These are phyloP conservation scores for Salinomyces thailandicus DNA, from an alignment of 2,329 filamentous ascomycete genomes.

Conservation along the genomic window DNA sequence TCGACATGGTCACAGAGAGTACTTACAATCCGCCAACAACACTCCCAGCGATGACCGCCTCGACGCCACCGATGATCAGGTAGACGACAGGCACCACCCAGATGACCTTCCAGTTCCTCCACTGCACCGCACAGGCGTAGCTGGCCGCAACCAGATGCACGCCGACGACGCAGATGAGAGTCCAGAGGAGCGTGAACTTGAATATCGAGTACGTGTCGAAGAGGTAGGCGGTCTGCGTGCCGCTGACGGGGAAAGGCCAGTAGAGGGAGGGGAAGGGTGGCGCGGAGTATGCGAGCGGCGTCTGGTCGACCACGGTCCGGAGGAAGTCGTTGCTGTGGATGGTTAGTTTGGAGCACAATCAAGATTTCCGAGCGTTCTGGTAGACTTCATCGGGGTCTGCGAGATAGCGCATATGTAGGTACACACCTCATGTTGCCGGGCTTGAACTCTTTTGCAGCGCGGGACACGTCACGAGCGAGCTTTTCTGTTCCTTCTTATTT, in stretches of 20 bases:
- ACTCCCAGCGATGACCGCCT: conserved; percentile 70
- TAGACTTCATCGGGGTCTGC: too few species aligned
- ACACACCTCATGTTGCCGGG: too few species aligned
- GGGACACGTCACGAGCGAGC: too few species aligned
- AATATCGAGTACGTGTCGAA: conserved; percentile 70
- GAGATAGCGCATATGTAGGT: too few species aligned
- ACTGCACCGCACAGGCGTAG: conserved; percentile 64
- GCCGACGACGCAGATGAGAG: conserved; percentile 62
- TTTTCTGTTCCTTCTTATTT: not conserved
- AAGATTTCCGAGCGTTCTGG: too few species aligned
- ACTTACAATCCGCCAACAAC: conserved; percentile 69
- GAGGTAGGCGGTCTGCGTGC: conserved; percentile 52
- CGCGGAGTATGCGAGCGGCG: conserved; percentile 51
- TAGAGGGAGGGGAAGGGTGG: conserved; percentile 75
- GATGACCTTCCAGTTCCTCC: conserved; percentile 45
- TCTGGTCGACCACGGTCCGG: conserved; percentile 34
- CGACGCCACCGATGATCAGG: conserved; percentile 57
- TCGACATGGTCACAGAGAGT: not conserved
- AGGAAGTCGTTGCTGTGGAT: conserved; percentile 30
- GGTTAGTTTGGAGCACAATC: too few species aligned
- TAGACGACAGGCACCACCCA: conserved; percentile 67
- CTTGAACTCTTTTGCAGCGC: too few species aligned
- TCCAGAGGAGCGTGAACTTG: conserved; percentile 83
- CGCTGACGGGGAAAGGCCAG: conserved; percentile 53
- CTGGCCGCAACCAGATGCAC: conserved; percentile 63